Evolutionary conservation across 2,329 filamentous ascomycete genomes (phyloP).

Genomic region (Parascedosporium putredinis): DNA sequence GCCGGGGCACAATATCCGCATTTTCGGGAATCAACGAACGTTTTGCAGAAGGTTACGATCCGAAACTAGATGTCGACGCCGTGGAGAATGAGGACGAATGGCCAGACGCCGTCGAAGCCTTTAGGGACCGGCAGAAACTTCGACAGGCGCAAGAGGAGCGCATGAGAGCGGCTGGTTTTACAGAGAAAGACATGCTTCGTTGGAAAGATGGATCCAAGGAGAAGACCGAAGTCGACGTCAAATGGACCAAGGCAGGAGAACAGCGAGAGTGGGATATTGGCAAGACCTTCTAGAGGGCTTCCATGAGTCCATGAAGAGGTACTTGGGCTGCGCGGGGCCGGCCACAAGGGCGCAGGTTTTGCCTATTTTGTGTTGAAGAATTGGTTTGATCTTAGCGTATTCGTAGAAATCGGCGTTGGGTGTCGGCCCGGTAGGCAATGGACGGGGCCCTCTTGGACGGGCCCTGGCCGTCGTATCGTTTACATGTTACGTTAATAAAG

Average conservation of each 20-base stretch:
- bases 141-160: constrained; percentile 65
- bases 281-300: constrained; percentile 26
- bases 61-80: constrained; percentile 43
- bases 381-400: too few species aligned
- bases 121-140: constrained; percentile 72
- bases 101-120: constrained; percentile 68
- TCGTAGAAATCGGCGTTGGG: too few species aligned
- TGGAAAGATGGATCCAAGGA: constrained; percentile 56
- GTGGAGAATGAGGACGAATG: constrained; percentile 54
- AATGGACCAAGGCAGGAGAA: constrained; percentile 62
- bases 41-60: constrained; percentile 59
- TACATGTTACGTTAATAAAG: too few species aligned
- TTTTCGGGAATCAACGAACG: constrained; percentile 65
- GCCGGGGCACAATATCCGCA: constrained; percentile 55
- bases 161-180: constrained; percentile 68
- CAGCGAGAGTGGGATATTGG: constrained; percentile 50
- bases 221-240: constrained; percentile 48
- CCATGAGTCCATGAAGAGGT: too few species aligned
- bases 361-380: too few species aligned
- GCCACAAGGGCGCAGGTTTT: too few species aligned
- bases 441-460: too few species aligned
- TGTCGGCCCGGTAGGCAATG: too few species aligned
- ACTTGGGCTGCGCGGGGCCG: too few species aligned
- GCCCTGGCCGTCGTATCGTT: too few species aligned
- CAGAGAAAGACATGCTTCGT: constrained; percentile 60